Percentiles rank a stretch among this genome's conserved stretches.
Conservation (phyloP, 371 early-diverging fungal genomes). For the Batkoa obscura region DNA sequence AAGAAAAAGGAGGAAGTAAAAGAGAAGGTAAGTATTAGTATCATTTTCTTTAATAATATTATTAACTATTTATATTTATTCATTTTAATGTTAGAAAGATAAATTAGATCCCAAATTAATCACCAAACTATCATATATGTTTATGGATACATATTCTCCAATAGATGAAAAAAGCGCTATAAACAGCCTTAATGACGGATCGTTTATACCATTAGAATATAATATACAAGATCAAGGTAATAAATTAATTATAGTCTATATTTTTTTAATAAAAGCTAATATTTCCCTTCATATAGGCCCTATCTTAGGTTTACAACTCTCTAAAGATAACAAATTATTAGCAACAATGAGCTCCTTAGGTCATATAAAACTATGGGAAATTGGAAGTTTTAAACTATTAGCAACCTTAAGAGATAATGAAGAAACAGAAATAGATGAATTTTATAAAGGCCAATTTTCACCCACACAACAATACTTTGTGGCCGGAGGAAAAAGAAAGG, state of each 20-base stretch:
- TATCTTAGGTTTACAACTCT: constrained; percentile 59
- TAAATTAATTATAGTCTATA: not conserved
- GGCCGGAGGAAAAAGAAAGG: constrained; percentile 63
- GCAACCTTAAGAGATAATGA: constrained; percentile 51
- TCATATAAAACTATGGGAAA: constrained; percentile 56
- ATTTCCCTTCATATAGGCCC: constrained; percentile 19
- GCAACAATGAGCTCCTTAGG: constrained; percentile 74
- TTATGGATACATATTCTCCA: not conserved
- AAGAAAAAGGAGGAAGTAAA: no score
- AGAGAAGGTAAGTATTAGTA: no score
- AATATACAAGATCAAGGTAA: constrained; percentile 28
- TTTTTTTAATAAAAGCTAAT: not conserved
- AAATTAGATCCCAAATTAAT: no score
- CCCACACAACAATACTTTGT: constrained; percentile 27
- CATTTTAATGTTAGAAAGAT: no score
- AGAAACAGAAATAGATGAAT: constrained; percentile 77
- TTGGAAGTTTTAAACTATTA: constrained; percentile 37
- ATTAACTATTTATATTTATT: no score
- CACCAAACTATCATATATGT: not conserved
- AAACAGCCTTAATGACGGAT: constrained; percentile 34
- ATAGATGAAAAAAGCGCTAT: constrained; percentile 21
- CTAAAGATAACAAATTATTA: constrained; percentile 59
- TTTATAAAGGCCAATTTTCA: constrained; percentile 57
- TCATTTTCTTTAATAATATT: no score
- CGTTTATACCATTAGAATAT: constrained; percentile 29